These are phyloP conservation scores for Carallia brachiata DNA, from an alignment of 345 rosid species.

Conservation along the genomic window DNA sequence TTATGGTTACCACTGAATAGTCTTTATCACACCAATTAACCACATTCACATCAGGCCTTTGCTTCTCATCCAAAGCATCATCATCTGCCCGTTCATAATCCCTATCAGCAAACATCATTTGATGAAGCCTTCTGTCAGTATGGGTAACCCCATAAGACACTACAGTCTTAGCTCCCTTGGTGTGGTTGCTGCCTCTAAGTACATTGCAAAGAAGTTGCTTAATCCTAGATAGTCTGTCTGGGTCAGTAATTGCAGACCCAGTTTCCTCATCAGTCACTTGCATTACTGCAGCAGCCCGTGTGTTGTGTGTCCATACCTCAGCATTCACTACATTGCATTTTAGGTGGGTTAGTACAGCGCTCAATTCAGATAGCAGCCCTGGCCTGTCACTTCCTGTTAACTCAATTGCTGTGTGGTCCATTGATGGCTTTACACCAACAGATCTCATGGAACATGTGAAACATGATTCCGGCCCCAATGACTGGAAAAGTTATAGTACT, in stretches of 20 bases:
- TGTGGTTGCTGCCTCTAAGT: constrained; percentile 68
- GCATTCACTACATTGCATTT: constrained; percentile 81
- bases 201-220: constrained; percentile 72
- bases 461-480: constrained; percentile 77
- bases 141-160: constrained; percentile 67
- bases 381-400: constrained; percentile 88
- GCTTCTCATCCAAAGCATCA: constrained; percentile 53
- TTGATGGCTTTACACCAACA: constrained; percentile 63
- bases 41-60: constrained; percentile 69
- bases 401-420: constrained; percentile 78
- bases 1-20: constrained; percentile 77
- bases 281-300: constrained; percentile 88
- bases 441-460: constrained; percentile 64
- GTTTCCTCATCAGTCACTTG: constrained; percentile 75
- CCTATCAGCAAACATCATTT: constrained; percentile 96
- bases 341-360: constrained; percentile 77
- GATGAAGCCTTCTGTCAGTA: constrained; percentile 90
- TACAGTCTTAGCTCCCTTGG: constrained; percentile 62
- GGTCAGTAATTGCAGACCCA: constrained; percentile 59
- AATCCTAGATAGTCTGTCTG: constrained; percentile 59
- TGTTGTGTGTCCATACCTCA: constrained; percentile 95
- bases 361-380: constrained; percentile 83
- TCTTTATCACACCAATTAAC: constrained; percentile 80
- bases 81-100: constrained; percentile 64
- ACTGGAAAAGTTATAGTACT: constrained; percentile 37